Base-by-base conservation (phyloP, 495 filamentous ascomycete genomes). In the Xylaria telfairii region DNA sequence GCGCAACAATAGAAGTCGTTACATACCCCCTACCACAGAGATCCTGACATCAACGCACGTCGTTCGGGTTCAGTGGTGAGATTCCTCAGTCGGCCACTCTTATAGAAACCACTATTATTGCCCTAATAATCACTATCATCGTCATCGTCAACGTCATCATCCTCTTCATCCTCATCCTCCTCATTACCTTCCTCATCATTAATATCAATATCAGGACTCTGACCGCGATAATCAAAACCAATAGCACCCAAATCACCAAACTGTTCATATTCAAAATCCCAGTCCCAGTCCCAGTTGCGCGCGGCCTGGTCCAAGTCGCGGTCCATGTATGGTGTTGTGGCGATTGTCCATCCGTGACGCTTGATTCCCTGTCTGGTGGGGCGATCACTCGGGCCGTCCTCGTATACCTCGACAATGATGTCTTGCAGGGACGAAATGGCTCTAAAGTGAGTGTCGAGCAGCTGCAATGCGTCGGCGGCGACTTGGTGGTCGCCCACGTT, bases 331-430 rank as follows among this genome's bases (percentile, higher is more conserved):
- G 26, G 15, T 12, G 1, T 6, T 19, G 28, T 57, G 15, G 0
- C 37, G 17, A 59, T 10, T 59, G 30, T 34, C 56, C 56, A 59
- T 59, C 56, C 56, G 19, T 59, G 19, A 37, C 19, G 37, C 56
- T 37, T 37, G 7, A 59, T 21, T 21, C 13, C 37, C 32, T 12
- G 17, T 37, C 28, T 57, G 53, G 21, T 21, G n/a, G n/a, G n/a
- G 4, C 10, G 17, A 37, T 32, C 15, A n/a, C 17, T 37, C 30
- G 0, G 17, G 32, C 1, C 6, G 0, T 21, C 15, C 15, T 37
- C 54, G n/a, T 59, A 4, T 21, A 34, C 19, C 19, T 59, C 30
- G 6, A 59, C 1, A 37, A 59, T 59, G 10, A 59, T 59, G 2
- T 59, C 56, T 32, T 10, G 30, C 19, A 37, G 32, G 32, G 56